phyloP scores from a whole-genome alignment of 805 yeast genomes.

The Phaffomyces opuntiae region DNA sequence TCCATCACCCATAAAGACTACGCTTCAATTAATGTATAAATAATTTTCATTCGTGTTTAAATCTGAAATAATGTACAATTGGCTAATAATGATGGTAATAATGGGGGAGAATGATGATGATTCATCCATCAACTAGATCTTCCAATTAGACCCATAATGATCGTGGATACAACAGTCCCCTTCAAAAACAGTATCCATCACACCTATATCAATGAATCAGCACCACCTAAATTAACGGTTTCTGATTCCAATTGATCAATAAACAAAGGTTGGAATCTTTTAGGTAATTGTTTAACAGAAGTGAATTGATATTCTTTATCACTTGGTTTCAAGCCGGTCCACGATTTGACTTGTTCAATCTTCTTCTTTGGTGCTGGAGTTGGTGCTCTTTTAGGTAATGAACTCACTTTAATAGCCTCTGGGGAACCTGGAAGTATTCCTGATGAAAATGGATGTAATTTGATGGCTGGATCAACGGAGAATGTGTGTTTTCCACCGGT shows the following conservation, averaged over 20 bases:
- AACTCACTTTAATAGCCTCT: slow-evolving; percentile 19
- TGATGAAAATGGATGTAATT: slow-evolving; percentile 35
- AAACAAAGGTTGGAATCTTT: slow-evolving; percentile 60
- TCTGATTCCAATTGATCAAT: slow-evolving; percentile 69
- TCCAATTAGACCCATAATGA: too few relatives aligned
- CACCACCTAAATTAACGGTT: slow-evolving; percentile 78
- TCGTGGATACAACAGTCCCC: too few relatives aligned
- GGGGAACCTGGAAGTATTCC: slow-evolving; percentile 35
- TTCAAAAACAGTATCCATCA: too few relatives aligned
- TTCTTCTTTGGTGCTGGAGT: slow-evolving; percentile 12
- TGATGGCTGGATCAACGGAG: slow-evolving; percentile 29
- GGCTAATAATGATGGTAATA: background rate
- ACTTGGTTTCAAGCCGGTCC: slow-evolving; percentile 47
- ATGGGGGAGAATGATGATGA: background rate
- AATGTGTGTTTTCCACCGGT: slow-evolving; percentile 71
- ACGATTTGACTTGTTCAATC: slow-evolving; percentile 8
- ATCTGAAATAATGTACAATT: too few relatives aligned
- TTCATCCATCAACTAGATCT: too few relatives aligned
- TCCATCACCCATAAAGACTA: too few relatives aligned
- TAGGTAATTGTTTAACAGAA: slow-evolving; percentile 62
- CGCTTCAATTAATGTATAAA: too few relatives aligned
- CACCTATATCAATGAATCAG: slow-evolving; percentile 23
- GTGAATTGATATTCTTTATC: slow-evolving; percentile 30
- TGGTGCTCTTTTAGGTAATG: slow-evolving; percentile 14
- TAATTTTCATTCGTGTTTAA: too few relatives aligned